Evolutionary conservation across 208 protist genomes (phyloP), one percentile per base, ranked within the genome.

Genomic region (Acanthamoeba royreba): DNA sequence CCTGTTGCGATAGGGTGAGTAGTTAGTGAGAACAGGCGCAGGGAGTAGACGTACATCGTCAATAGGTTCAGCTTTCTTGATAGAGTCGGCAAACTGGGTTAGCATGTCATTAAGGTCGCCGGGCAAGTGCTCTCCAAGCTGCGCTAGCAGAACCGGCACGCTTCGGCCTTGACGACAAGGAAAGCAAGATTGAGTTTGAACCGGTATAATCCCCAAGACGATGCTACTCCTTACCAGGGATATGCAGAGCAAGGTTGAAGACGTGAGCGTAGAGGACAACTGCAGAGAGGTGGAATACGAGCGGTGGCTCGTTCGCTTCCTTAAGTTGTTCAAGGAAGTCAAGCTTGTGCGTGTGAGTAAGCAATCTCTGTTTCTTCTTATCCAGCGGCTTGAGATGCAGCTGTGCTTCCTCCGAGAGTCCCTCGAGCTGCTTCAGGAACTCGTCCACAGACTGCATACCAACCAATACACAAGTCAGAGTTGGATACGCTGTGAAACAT

Each of bases 331-430:
- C 52, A 28, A 92, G 22, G 25, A 63, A 92, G 58, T 92, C 85
- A 3, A 92, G 52, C 85, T 92, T 92, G 85, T 92, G 85, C 4
- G 85, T 92, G 85, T 92, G 58, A 13, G 85, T 92, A 8, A 92
- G 38, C 55, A 92, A 15, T 2, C 85, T 25, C 31, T 92, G 85
- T 38, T 92, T 92, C 58, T 92, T 92, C 33, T 92, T 92, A 35
- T 92, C 85, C n/a, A 92, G 85, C 49, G 85, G 85, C 28, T 92
- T 92, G 2, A 92, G 31, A n/a, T 72, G 46, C 49, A 92, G 52
- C 55, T 92, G 52, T 22, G 40, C 33, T 35, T 42, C 85, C 33
- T 92, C 85, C 35, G 85, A 61, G 5, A 72, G 19, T 7, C 25
- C 22, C 55, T 92, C 85, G 15, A 92, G 33, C 43, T 61, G 35